phyloP scores from a whole-genome alignment of 331 rosid species.

The Malus hybrid region DNA sequence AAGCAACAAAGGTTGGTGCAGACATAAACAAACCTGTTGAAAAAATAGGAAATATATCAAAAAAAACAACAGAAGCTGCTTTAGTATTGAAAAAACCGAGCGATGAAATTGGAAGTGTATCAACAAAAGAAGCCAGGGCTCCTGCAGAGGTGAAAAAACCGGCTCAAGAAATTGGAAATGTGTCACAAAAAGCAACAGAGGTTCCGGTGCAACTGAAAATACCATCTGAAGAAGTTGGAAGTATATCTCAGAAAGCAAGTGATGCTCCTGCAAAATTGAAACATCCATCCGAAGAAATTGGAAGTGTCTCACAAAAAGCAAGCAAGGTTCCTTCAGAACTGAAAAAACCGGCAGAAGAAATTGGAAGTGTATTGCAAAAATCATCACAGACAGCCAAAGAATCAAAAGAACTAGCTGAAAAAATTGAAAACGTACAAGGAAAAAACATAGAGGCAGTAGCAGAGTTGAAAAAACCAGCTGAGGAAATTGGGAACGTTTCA shows the following conservation, averaged over 20 bases:
- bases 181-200: neutral
- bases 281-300: neutral
- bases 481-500: neutral
- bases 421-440: neutral
- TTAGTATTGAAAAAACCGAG: neutral
- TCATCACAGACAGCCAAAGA: neutral
- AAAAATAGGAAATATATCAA: neutral
- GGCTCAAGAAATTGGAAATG: neutral
- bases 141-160: neutral
- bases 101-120: neutral
- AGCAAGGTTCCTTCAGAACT: neutral
- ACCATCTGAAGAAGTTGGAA: neutral
- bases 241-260: neutral
- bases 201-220: neutral
- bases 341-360: neutral
- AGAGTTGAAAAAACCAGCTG: neutral
- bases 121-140: neutral
- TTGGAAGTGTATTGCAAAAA: neutral
- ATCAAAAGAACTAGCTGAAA: neutral
- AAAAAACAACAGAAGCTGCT: neutral
- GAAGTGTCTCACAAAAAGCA: neutral
- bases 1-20: neutral
- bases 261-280: neutral
- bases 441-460: neutral
- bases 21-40: neutral